Evolutionary conservation across 441 rosid genomes (phyloP).

Genomic region (Brassica hybrid): DNA sequence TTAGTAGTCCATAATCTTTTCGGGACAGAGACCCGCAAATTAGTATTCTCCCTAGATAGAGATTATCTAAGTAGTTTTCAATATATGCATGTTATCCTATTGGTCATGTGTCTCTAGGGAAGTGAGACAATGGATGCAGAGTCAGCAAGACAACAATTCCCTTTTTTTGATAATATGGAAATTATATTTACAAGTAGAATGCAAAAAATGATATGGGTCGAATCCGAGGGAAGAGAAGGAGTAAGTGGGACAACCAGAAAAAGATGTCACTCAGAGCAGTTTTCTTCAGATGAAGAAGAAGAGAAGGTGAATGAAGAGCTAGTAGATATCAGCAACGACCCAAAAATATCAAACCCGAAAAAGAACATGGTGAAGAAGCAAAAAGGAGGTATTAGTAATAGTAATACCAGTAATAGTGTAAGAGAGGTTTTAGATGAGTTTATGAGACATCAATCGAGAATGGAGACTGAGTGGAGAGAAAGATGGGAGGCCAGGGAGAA

Average conservation of each 20-base stretch:
- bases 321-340: constrained; percentile 32
- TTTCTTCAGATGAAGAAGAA: constrained; percentile 82
- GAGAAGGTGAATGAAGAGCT: constrained; percentile 70
- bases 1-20: background rate
- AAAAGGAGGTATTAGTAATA: constrained; percentile 37
- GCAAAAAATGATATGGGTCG: constrained; percentile 78
- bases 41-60: background rate
- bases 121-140: constrained; percentile 84
- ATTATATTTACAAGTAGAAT: constrained; percentile 66
- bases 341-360: constrained; percentile 9
- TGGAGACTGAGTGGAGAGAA: constrained; percentile 89
- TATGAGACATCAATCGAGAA: constrained; percentile 76
- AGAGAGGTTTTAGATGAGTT: constrained; percentile 74
- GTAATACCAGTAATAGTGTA: constrained; percentile 40
- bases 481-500: constrained; percentile 71
- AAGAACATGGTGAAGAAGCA: constrained; percentile 58
- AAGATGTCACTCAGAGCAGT: constrained; percentile 48
- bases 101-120: constrained; percentile 54
- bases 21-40: background rate
- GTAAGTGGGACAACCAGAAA: constrained; percentile 48
- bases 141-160: constrained; percentile 80
- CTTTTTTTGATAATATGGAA: constrained; percentile 77
- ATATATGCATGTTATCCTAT: constrained; percentile 7
- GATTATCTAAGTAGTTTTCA: background rate
- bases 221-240: constrained; percentile 60